Evolutionary conservation across 129 eudicot species (phyloP).

Genomic region (Calendula officinalis): DNA sequence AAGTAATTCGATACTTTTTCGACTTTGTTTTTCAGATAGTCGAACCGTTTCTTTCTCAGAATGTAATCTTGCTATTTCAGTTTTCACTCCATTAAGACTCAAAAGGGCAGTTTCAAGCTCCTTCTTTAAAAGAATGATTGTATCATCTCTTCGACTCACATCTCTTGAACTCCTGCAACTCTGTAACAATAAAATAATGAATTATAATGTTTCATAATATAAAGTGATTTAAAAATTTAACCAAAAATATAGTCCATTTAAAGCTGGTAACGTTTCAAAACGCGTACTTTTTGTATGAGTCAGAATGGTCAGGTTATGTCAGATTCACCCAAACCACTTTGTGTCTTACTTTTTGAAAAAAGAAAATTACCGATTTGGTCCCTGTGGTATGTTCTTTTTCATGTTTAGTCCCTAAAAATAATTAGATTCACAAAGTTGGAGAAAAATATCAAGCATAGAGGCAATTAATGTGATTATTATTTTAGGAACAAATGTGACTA

Average conservation of each 20-base stretch:
- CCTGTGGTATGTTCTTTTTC: no score
- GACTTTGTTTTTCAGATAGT: conserved; percentile 46
- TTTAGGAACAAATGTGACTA: no score
- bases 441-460: no score
- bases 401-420: no score
- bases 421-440: no score
- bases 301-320: background rate
- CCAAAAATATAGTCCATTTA: conserved; percentile 16
- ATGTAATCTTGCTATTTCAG: conserved; percentile 49
- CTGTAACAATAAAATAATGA: conserved; percentile 48
- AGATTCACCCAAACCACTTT: background rate
- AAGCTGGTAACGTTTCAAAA: background rate
- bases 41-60: conserved; percentile 47
- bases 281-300: background rate
- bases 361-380: no score
- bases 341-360: background rate
- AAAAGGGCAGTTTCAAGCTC: conserved; percentile 78
- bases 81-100: conserved; percentile 73
- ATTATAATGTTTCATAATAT: conserved; percentile 10
- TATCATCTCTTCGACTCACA: conserved; percentile 39
- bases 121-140: conserved; percentile 55
- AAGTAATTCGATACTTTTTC: conserved; percentile 40
- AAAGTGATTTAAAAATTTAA: conserved; percentile 4
- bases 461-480: no score
- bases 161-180: conserved; percentile 44